A percentile compares a stretch with the other conserved stretches of the same genome.
Conservation (phyloP, 163 green algal genomes). For the Volvox carteri region DNA sequence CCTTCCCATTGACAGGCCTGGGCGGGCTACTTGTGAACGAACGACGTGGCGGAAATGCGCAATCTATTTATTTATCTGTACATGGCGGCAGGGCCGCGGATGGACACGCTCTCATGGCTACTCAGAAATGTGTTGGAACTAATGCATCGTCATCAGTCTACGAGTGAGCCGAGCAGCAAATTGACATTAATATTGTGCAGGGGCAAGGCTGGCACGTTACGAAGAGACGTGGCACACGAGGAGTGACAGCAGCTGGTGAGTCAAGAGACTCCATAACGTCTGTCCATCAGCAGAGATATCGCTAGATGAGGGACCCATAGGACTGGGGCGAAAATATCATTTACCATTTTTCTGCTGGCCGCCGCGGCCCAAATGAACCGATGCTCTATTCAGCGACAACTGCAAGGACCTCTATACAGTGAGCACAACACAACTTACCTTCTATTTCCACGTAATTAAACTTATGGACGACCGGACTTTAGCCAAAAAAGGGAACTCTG, state of each 20-base stretch:
- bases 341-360: background rate
- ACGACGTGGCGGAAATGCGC: too few relatives aligned
- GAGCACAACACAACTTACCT: too few relatives aligned
- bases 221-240: too few relatives aligned
- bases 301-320: constrained; percentile 44
- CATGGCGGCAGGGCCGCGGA: background rate
- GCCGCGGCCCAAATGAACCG: too few relatives aligned
- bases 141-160: constrained; percentile 58
- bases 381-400: too few relatives aligned
- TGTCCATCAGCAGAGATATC: constrained; percentile 44
- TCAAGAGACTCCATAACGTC: constrained; percentile 53
- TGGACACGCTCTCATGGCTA: background rate
- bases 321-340: constrained; percentile 57
- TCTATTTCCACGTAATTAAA: too few relatives aligned
- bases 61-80: too few relatives aligned
- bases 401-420: too few relatives aligned
- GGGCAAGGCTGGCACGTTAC: too few relatives aligned
- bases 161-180: constrained; percentile 64
- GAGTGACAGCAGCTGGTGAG: constrained; percentile 1
- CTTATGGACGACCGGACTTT: too few relatives aligned
- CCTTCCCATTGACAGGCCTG: constrained; percentile 40
- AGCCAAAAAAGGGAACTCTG: too few relatives aligned
- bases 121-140: constrained; percentile 58
- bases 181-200: constrained; percentile 57
- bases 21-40: too few relatives aligned